Conservation (phyloP, 2,329 filamentous ascomycete species). For the Pseudocercospora macadamiae region DNA sequence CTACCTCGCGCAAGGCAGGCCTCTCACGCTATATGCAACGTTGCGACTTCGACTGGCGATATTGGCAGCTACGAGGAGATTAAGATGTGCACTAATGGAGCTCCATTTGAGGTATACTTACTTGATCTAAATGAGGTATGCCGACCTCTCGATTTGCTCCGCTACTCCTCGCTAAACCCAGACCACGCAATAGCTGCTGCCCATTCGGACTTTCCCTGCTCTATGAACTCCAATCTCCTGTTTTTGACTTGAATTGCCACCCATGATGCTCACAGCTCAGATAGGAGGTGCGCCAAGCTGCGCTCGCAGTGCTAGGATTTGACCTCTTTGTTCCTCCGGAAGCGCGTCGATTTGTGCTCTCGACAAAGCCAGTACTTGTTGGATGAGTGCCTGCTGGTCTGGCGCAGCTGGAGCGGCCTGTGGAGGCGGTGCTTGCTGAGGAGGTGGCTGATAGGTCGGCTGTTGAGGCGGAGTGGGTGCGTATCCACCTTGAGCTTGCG, state of each 20-base stretch:
- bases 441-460: constrained; percentile 42
- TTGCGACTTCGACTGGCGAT: too few relatives aligned
- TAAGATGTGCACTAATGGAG: too few relatives aligned
- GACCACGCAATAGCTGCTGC: too few relatives aligned
- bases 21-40: too few relatives aligned
- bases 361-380: constrained; percentile 78
- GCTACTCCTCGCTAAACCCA: neutral
- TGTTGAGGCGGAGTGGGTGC: constrained; percentile 49
- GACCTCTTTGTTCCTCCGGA: constrained; percentile 68
- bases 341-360: constrained; percentile 74
- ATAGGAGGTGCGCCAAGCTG: constrained; percentile 49
- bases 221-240: too few relatives aligned
- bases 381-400: constrained; percentile 69
- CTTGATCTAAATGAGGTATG: too few relatives aligned
- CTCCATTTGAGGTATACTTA: too few relatives aligned
- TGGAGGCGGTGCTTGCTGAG: constrained; percentile 47
- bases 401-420: constrained; percentile 54
- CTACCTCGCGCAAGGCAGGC: too few relatives aligned
- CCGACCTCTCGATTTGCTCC: neutral
- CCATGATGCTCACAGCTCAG: too few relatives aligned
- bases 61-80: too few relatives aligned
- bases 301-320: constrained; percentile 77
- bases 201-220: too few relatives aligned
- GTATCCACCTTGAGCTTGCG: constrained; percentile 39
- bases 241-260: too few relatives aligned